Conservation (phyloP, 2,329 filamentous ascomycete genomes). For the Cladosporium sp. region DNA sequence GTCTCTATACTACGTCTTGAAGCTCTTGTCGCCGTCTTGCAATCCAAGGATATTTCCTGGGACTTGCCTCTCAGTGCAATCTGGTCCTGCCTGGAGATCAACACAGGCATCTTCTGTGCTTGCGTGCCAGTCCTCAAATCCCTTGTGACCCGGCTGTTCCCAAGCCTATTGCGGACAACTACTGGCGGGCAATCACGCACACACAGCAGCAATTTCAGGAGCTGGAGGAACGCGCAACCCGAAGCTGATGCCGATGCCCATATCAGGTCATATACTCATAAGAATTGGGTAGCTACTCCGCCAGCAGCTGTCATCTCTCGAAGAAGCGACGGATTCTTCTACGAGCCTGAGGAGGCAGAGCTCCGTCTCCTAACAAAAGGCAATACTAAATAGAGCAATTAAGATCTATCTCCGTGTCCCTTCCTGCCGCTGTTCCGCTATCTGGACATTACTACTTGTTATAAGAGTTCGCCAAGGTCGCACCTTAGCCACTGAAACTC, state of each 20-base stretch:
- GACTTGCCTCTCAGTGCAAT: slow-evolving; percentile 24
- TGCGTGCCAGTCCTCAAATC: slow-evolving; percentile 26
- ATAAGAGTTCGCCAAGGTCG: no score
- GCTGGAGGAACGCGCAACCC: background rate
- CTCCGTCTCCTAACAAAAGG: background rate
- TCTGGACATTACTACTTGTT: no score
- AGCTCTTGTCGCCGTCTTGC: slow-evolving; percentile 21
- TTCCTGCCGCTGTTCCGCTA: no score
- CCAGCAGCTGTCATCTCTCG: background rate
- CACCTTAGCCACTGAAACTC: no score
- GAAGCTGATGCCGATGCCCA: background rate
- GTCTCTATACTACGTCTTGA: slow-evolving; percentile 24
- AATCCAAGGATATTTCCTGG: slow-evolving; percentile 22
- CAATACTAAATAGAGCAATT: background rate
- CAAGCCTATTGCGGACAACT: slow-evolving; percentile 16
- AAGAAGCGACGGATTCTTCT: background rate
- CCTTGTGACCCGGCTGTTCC: slow-evolving; percentile 25
- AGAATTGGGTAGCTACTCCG: background rate
- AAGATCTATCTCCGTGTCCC: no score
- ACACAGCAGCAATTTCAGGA: background rate
- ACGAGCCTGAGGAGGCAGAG: background rate
- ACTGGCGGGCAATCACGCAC: background rate
- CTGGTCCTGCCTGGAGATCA: slow-evolving; percentile 24
- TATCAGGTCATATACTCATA: background rate
- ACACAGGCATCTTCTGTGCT: slow-evolving; percentile 26